Conservation (phyloP, 2,329 filamentous ascomycete genomes). For the Monosporascus sp. region DNA sequence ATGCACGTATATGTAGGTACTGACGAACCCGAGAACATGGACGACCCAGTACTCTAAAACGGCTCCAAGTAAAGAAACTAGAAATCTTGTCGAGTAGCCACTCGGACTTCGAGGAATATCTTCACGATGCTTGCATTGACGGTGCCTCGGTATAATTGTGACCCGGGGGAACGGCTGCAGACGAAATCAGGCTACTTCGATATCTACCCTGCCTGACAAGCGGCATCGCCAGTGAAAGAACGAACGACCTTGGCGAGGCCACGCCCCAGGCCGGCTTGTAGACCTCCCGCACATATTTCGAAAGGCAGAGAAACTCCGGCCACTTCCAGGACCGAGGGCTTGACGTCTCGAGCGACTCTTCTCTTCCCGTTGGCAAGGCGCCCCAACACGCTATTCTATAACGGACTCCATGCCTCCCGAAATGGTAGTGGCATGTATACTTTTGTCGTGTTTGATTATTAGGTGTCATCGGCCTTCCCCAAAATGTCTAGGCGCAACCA, state of each 20-base stretch:
- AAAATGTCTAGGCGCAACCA: slow-evolving; percentile 10
- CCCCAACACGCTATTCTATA: no score
- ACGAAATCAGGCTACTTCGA: neutral
- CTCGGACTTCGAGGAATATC: neutral
- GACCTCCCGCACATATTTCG: no score
- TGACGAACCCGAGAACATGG: neutral
- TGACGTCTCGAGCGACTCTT: no score
- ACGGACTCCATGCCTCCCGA: neutral
- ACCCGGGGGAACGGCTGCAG: no score
- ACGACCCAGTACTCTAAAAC: neutral
- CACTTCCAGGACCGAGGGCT: no score
- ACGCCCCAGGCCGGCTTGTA: neutral
- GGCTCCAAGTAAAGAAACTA: neutral
- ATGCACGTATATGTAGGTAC: neutral
- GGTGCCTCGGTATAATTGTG: neutral
- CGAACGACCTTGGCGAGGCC: neutral
- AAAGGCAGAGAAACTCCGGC: no score
- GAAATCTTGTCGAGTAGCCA: neutral
- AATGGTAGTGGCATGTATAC: neutral
- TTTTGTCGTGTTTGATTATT: slow-evolving; percentile 11
- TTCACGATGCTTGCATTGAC: neutral
- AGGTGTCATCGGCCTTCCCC: slow-evolving; percentile 21
- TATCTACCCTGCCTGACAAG: neutral
- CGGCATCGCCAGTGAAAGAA: no score
- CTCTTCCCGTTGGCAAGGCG: no score